phyloP scores from a whole-genome alignment of 495 filamentous ascomycete species.

The Podospora fimiseda region DNA sequence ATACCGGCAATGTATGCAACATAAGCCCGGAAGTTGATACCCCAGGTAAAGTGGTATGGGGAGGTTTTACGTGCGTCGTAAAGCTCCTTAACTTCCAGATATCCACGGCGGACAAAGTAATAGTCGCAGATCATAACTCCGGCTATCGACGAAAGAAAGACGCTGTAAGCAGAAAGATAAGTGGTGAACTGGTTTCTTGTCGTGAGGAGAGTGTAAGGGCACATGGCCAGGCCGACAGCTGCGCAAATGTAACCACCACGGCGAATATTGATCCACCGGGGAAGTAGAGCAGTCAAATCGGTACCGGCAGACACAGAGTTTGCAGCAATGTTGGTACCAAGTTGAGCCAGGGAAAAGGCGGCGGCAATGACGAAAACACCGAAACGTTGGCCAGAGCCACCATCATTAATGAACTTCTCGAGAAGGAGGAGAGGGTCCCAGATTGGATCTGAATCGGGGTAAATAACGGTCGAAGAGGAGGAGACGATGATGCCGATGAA shows the following conservation, averaged over 20 bases:
- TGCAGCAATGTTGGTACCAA: conserved; percentile 90
- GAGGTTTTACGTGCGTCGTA: conserved; percentile 63
- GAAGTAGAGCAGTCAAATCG: conserved; percentile 85
- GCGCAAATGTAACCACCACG: conserved; percentile 90
- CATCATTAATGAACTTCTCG: conserved; percentile 63
- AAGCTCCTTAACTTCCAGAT: conserved; percentile 69
- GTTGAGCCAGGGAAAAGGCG: conserved; percentile 79
- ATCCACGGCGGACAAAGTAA: conserved; percentile 80
- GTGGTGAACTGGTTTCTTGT: conserved; percentile 86
- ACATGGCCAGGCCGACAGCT: conserved; percentile 75
- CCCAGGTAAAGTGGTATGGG: conserved; percentile 67
- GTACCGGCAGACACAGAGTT: conserved; percentile 88
- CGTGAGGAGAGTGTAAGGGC: conserved; percentile 77
- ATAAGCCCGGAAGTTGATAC: conserved; percentile 80
- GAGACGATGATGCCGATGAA: conserved; percentile 94
- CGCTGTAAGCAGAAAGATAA: conserved; percentile 90
- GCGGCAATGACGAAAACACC: conserved; percentile 82
- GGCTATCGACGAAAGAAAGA: conserved; percentile 88
- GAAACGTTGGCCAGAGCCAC: conserved; percentile 69
- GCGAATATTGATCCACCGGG: conserved; percentile 80
- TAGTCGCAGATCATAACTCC: conserved; percentile 89
- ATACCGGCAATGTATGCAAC: conserved; percentile 79
- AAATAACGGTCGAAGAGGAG: conserved; percentile 76
- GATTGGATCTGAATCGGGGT: conserved; percentile 60
- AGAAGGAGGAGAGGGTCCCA: conserved; percentile 85